phyloP scores from a whole-genome alignment of 2,329 filamentous ascomycete genomes.

The Ascochyta rabiei region DNA sequence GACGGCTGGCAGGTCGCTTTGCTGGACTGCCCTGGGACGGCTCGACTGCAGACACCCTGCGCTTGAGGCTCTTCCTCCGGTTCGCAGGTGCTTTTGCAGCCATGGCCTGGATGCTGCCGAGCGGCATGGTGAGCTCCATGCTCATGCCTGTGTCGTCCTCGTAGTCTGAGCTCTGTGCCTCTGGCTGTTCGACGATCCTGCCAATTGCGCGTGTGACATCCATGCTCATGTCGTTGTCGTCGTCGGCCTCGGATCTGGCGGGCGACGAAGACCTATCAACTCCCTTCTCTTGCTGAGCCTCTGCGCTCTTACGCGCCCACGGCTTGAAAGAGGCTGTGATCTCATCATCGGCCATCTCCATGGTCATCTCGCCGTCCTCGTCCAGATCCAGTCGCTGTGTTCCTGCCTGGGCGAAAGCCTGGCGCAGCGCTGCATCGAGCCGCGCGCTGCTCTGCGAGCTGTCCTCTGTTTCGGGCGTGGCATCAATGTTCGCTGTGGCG shows the following conservation, averaged over 20 bases:
- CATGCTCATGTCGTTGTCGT: conserved; percentile 81
- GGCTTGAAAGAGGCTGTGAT: conserved; percentile 75
- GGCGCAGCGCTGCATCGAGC: conserved; percentile 76
- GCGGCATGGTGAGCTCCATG: conserved; percentile 63
- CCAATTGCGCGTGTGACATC: conserved; percentile 87
- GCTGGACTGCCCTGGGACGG: conserved; percentile 46
- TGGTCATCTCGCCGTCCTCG: conserved; percentile 59
- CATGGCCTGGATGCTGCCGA: conserved; percentile 56
- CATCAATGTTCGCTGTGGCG: conserved; percentile 66
- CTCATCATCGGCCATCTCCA: conserved; percentile 66
- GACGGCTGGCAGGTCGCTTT: conserved; percentile 41
- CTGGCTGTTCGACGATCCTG: conserved; percentile 68
- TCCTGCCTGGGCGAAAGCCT: conserved; percentile 76
- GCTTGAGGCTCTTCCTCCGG: conserved; percentile 50
- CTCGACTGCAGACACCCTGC: conserved; percentile 50
- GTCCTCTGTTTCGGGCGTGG: conserved; percentile 62
- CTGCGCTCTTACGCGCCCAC: conserved; percentile 67
- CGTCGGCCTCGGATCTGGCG: conserved; percentile 48
- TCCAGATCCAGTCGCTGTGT: conserved; percentile 70
- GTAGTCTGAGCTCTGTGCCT: conserved; percentile 44
- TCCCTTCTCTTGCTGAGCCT: conserved; percentile 53
- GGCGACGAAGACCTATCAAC: conserved; percentile 58
- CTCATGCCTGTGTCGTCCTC: conserved; percentile 54
- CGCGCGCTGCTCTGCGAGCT: conserved; percentile 72
- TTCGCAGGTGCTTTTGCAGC: conserved; percentile 32